A percentile compares a stretch with the other conserved stretches of the same genome.
phyloP scores from a whole-genome alignment of 2,329 filamentous ascomycete genomes.

The Cyphellophora attinorum region DNA sequence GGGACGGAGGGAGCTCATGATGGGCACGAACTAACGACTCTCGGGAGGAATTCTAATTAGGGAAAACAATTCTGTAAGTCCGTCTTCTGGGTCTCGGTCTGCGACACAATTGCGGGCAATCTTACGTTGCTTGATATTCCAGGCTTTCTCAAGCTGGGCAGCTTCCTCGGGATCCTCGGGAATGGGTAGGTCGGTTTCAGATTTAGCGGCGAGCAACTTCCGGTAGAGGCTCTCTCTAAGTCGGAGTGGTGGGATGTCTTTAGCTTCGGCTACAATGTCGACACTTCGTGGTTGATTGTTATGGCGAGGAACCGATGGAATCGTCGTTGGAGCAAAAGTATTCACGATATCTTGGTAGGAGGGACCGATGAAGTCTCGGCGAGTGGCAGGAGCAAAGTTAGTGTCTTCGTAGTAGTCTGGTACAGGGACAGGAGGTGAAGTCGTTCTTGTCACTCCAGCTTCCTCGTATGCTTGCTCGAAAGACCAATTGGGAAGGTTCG shows the following conservation, averaged over 20 bases:
- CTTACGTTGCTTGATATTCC: slow-evolving; percentile 1
- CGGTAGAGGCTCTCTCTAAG: neutral
- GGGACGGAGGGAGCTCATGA: slow-evolving; percentile 14
- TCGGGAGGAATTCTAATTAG: neutral
- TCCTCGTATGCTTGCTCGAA: too few species aligned
- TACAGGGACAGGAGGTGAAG: neutral
- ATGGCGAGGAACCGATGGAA: too few species aligned
- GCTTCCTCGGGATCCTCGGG: neutral
- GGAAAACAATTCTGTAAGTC: neutral
- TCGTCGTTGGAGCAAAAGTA: too few species aligned
- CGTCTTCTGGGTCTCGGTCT: neutral
- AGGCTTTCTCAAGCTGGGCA: neutral
- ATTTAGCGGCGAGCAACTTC: neutral
- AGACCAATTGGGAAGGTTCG: too few species aligned
- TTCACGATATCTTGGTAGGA: too few species aligned
- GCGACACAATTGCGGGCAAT: neutral
- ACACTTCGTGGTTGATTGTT: too few species aligned
- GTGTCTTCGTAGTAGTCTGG: slow-evolving; percentile 1
- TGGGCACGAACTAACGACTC: slow-evolving; percentile 2
- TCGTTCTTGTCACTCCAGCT: too few species aligned
- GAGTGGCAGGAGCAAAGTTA: too few species aligned
- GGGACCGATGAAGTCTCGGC: too few species aligned
- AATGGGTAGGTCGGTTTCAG: neutral
- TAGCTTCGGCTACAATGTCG: neutral
- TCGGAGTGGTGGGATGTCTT: neutral